These are phyloP conservation scores for Dacryopinax spathularia DNA, from an alignment of 768 basidiomycete genomes.

Conservation along the genomic window DNA sequence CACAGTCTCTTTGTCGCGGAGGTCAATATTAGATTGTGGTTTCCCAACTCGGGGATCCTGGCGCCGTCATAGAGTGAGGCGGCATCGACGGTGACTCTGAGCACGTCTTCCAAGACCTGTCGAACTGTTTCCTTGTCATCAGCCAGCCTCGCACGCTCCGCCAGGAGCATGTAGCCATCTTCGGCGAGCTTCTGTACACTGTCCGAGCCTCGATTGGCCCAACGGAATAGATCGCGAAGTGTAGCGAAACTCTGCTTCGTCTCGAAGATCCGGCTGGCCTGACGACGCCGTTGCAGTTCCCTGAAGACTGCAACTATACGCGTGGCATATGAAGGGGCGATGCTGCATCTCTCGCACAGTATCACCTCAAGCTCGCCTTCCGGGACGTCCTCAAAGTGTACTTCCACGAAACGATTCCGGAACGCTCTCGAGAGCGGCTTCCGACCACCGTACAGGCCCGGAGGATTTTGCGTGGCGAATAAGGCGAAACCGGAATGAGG, in stretches of 20 bases:
- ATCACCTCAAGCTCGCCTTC: conserved; percentile 87
- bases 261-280: conserved; percentile 85
- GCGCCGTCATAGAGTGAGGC: conserved; percentile 48
- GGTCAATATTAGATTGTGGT: conserved; percentile 69
- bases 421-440: conserved; percentile 93
- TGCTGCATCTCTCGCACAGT: conserved; percentile 78
- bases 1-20: conserved; percentile 83
- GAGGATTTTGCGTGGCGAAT: conserved; percentile 96
- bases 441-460: conserved; percentile 86
- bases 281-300: conserved; percentile 83
- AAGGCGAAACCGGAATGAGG: conserved; percentile 96
- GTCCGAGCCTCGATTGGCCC: conserved; percentile 82
- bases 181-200: conserved; percentile 87
- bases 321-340: conserved; percentile 86
- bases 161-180: conserved; percentile 94
- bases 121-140: conserved; percentile 86
- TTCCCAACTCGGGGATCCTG: conserved; percentile 27
- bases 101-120: conserved; percentile 76
- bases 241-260: conserved; percentile 96
- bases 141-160: conserved; percentile 67
- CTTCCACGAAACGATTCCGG: conserved; percentile 91
- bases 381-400: conserved; percentile 94
- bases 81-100: conserved; percentile 78
- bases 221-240: conserved; percentile 89
- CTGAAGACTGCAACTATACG: conserved; percentile 83